Conservation (phyloP, 2,329 filamentous ascomycete species). For the Xylaria sp. region DNA sequence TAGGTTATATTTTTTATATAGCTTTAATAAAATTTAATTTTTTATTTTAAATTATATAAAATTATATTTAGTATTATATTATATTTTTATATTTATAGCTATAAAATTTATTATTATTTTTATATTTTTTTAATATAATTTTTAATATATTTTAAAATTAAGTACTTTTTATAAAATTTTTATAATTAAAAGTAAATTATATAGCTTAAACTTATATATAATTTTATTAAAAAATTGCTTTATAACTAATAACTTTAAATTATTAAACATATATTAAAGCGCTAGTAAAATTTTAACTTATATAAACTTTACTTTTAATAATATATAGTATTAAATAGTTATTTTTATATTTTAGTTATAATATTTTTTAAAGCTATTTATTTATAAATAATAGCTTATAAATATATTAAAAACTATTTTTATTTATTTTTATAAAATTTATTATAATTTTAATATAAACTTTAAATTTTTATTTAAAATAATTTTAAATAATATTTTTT, state of each 20-base stretch:
- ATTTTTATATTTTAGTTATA: conserved; percentile 17
- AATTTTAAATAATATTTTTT: not conserved
- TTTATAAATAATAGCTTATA: conserved; percentile 4
- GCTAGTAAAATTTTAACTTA: not conserved
- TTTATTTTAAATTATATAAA: conserved; percentile 3
- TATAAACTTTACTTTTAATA: not conserved
- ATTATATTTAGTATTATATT: conserved; percentile 4
- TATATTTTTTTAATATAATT: not conserved
- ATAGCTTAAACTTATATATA: not conserved
- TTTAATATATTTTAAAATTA: not conserved
- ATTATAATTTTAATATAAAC: conserved; percentile 9
- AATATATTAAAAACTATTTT: not conserved
- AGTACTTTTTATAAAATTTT: not conserved
- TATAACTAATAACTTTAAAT: not conserved
- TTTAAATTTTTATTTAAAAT: conserved; percentile 5
- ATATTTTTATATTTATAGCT: not conserved
- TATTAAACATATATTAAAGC: conserved; percentile 19
- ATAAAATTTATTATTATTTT: not conserved
- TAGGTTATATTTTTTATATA: conserved; percentile 7
- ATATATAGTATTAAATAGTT: conserved; percentile 6
- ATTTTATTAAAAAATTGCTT: not conserved
- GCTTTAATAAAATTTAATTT: not conserved
- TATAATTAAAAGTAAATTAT: conserved; percentile 2
- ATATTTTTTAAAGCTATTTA: not conserved
- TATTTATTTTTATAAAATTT: not conserved